A percentile compares a stretch with the other conserved stretches of the same genome.
These are phyloP conservation scores for Psilocybe tampanensis DNA, from an alignment of 768 basidiomycete genomes.

Conservation along the genomic window DNA sequence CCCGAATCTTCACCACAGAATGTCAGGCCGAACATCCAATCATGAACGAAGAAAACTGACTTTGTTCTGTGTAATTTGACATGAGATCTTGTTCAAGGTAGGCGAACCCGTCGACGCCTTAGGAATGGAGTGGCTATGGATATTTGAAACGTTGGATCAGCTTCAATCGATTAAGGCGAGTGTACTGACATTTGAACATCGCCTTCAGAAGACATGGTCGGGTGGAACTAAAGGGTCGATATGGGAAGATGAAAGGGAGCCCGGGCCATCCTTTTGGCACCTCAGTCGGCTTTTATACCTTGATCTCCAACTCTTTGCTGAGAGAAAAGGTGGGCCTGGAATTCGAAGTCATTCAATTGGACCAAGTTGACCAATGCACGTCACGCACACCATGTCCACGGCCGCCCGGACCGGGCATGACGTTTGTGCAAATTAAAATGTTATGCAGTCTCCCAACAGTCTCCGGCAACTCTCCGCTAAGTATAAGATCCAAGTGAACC, in stretches of 20 bases:
- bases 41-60: constrained; percentile 31
- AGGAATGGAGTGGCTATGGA: constrained; percentile 35
- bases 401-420: no score
- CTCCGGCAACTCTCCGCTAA: no score
- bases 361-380: constrained; percentile 1
- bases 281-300: constrained; percentile 11
- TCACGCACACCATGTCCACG: no score
- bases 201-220: constrained; percentile 16
- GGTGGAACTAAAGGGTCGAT: background rate
- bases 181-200: constrained; percentile 59
- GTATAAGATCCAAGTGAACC: no score
- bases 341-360: constrained; percentile 16
- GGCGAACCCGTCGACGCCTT: constrained; percentile 20
- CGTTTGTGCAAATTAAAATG: no score
- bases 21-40: background rate
- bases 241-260: background rate
- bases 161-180: background rate
- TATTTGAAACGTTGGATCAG: constrained; percentile 26
- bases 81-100: constrained; percentile 75
- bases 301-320: no score
- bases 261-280: constrained; percentile 35
- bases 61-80: constrained; percentile 77
- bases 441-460: no score
- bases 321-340: background rate
- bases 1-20: constrained; percentile 40